These are phyloP conservation scores for Atkinsonella texensis DNA, from an alignment of 2,329 filamentous ascomycete species.

Conservation along the genomic window DNA sequence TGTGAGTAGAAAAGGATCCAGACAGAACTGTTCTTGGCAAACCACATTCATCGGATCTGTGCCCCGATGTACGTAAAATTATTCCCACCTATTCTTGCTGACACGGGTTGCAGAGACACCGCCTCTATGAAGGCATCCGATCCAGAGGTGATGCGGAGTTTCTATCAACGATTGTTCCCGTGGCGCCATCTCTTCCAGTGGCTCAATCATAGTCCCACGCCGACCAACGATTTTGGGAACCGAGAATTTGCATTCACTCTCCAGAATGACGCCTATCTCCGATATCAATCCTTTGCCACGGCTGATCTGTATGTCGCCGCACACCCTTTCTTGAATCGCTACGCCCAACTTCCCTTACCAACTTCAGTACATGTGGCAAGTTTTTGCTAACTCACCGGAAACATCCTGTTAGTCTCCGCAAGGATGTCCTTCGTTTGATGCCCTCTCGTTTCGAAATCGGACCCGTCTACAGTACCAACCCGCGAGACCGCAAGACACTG, in stretches of 20 bases:
- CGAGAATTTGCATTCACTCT: slow-evolving; percentile 94
- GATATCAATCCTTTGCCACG: slow-evolving; percentile 64
- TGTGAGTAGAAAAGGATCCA: slow-evolving; percentile 21
- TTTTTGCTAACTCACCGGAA: slow-evolving; percentile 5
- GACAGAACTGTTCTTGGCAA: not conserved
- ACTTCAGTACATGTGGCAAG: not conserved
- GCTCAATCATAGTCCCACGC: slow-evolving; percentile 86
- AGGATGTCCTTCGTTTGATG: slow-evolving; percentile 78
- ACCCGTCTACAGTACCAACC: slow-evolving; percentile 90
- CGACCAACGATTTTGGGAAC: slow-evolving; percentile 78
- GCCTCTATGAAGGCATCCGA: slow-evolving; percentile 46
- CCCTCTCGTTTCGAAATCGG: slow-evolving; percentile 96
- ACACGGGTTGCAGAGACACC: slow-evolving; percentile 11
- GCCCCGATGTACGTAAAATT: not conserved
- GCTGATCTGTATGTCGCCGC: slow-evolving; percentile 33
- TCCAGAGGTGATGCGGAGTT: slow-evolving; percentile 77
- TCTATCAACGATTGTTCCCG: slow-evolving; percentile 91
- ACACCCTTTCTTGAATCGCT: not conserved
- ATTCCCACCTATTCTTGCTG: not conserved
- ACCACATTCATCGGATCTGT: not conserved
- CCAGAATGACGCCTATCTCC: slow-evolving; percentile 82
- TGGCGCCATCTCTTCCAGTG: slow-evolving; percentile 94
- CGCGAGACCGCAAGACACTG: slow-evolving; percentile 80
- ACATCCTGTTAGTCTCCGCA: slow-evolving; percentile 52
- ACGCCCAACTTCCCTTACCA: not conserved